phyloP scores from a whole-genome alignment of 2,329 filamentous ascomycete genomes.

The Cytospora mali region DNA sequence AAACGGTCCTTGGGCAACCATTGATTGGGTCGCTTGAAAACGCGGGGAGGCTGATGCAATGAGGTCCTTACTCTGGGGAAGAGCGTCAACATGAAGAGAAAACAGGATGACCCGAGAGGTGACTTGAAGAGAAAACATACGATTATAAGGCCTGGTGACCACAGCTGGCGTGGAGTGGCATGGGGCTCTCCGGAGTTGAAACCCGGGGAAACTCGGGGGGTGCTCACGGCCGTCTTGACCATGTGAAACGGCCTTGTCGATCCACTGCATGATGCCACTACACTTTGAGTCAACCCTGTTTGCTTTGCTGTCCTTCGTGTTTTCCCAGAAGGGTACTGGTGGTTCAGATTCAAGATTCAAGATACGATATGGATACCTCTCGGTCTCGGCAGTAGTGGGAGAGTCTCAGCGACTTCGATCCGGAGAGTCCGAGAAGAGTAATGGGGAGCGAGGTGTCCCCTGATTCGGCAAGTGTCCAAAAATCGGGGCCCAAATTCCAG shows the following conservation, averaged over 20 bases:
- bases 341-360: too few species aligned
- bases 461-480: constrained; percentile 22
- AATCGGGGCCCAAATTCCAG: constrained; percentile 19
- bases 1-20: background rate
- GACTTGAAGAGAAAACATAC: constrained; percentile 27
- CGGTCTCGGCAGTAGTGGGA: background rate
- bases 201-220: constrained; percentile 20
- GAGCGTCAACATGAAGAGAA: constrained; percentile 10
- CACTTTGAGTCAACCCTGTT: constrained; percentile 7
- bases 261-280: constrained; percentile 20
- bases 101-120: constrained; percentile 19
- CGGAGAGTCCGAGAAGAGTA: constrained; percentile 12
- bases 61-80: constrained; percentile 23
- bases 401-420: constrained; percentile 7
- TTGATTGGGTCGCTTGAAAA: background rate
- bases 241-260: constrained; percentile 17
- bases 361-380: background rate
- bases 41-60: constrained; percentile 17
- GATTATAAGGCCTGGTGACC: constrained; percentile 29
- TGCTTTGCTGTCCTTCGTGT: background rate
- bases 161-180: constrained; percentile 21
- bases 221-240: constrained; percentile 7
- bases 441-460: constrained; percentile 11
- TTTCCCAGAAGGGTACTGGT: background rate
- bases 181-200: constrained; percentile 17